Percentiles rank a stretch among this genome's conserved stretches.
These are phyloP conservation scores for Fusarium nanum DNA, from an alignment of 2,329 filamentous ascomycete species.

Conservation along the genomic window DNA sequence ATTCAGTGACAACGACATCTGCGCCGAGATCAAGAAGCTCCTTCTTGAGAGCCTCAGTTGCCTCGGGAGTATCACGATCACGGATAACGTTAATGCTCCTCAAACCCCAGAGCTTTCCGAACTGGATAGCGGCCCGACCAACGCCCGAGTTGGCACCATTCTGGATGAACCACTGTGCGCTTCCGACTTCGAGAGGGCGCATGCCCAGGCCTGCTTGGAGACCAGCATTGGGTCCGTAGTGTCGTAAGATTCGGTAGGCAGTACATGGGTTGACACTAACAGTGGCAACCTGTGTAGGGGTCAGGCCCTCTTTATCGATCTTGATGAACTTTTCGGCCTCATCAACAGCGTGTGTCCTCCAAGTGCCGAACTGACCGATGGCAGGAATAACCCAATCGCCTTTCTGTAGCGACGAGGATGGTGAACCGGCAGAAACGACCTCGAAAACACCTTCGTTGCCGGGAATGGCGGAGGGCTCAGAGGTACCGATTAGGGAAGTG, in stretches of 20 bases:
- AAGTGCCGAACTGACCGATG: constrained; percentile 86
- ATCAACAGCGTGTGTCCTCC: constrained; percentile 90
- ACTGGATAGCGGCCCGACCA: constrained; percentile 89
- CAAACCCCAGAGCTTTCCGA: constrained; percentile 86
- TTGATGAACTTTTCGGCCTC: constrained; percentile 69
- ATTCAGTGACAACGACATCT: constrained; percentile 67
- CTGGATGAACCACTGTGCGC: constrained; percentile 91
- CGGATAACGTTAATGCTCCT: constrained; percentile 91
- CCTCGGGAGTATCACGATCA: constrained; percentile 71
- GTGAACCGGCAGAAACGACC: constrained; percentile 76
- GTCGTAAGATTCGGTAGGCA: constrained; percentile 90
- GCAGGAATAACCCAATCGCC: constrained; percentile 97
- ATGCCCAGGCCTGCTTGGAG: constrained; percentile 60
- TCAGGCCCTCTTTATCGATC: constrained; percentile 78
- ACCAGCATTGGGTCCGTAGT: constrained; percentile 70
- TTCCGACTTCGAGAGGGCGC: constrained; percentile 57
- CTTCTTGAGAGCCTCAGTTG: constrained; percentile 68
- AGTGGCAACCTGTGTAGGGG: constrained; percentile 82
- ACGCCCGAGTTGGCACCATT: constrained; percentile 97
- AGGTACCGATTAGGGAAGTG: constrained; percentile 79
- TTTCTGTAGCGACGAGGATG: constrained; percentile 65
- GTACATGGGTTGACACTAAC: constrained; percentile 94
- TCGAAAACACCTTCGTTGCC: constrained; percentile 97
- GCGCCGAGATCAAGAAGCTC: constrained; percentile 68
- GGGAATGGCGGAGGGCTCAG: constrained; percentile 78